Evolutionary conservation across 2,329 filamentous ascomycete species (phyloP).

Genomic region (Lecanicillium sp.): DNA sequence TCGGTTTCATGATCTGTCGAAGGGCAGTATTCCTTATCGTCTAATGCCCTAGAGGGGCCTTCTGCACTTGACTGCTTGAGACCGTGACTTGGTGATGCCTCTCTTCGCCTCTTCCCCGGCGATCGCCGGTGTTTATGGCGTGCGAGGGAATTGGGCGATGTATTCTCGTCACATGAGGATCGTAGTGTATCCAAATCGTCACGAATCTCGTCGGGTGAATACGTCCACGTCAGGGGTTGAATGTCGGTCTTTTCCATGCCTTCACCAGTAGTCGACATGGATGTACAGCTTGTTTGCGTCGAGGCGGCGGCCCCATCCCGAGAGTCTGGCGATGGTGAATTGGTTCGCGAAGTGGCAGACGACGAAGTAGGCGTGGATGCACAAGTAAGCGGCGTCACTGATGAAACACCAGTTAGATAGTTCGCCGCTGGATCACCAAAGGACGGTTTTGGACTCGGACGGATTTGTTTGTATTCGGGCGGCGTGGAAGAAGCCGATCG

Average conservation of each 20-base stretch:
- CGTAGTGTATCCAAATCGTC: background rate
- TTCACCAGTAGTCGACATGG: background rate
- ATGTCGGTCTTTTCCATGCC: background rate
- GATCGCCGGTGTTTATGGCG: background rate
- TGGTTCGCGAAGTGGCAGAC: background rate
- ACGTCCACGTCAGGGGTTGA: too few species aligned
- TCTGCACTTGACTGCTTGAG: background rate
- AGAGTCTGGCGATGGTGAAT: background rate
- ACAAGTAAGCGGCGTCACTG: background rate
- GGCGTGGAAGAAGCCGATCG: background rate
- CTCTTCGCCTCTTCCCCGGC: background rate
- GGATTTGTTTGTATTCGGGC: background rate
- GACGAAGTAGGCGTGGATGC: background rate
- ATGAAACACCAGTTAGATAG: background rate
- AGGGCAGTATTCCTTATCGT: constrained; percentile 4
- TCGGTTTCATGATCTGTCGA: constrained; percentile 1
- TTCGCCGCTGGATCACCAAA: background rate
- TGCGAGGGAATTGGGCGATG: background rate
- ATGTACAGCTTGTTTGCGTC: background rate
- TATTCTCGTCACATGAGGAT: background rate
- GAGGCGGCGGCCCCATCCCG: background rate
- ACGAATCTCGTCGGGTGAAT: background rate
- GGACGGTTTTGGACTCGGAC: background rate
- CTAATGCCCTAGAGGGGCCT: background rate
- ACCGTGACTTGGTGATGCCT: background rate